Evolutionary conservation across 73 alveolate species (phyloP), one percentile per base, ranked within the genome.

Genomic region (Paraurostyla sp.): DNA sequence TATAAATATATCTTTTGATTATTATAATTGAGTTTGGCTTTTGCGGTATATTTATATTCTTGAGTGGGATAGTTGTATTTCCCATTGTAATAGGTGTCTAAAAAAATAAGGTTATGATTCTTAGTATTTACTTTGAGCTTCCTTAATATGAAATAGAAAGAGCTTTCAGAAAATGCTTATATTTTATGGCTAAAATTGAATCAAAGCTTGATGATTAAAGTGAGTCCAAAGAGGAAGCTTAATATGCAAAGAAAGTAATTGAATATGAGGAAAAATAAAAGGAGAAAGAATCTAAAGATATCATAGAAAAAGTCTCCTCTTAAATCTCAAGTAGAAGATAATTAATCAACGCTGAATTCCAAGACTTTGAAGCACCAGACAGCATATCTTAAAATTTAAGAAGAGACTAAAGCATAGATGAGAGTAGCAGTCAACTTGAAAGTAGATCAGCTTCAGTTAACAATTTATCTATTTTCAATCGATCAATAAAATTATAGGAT

Each of bases 21-120:
- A 49, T 75, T 25, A 46, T 29, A 22, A 48, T 50, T 13, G 16
- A 16, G 51, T 75, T 46, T 32, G 73, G 15, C 3, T 75, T 75
- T 22, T 75, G 51, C 51, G 33, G 43, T 11, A 30, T 75, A 7
- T 75, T 75, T 30, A 51, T 75, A 25, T 22, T 75, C 4, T 35
- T 75, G 7, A 48, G 75, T 75, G 69, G 87, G 3, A 16, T 75
- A 27, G 52, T 75, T 2, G 73, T 75, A 22, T 75, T 75, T 30
- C 87, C 87, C 16, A 75, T 75, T n/a, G 87, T 75, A 4, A 75
- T 75, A 16, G 87, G 87, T 23, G 87, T 75, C 11, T 33, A 75
- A 29, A 43, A 49, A n/a, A 75, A 75, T 33, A 75, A 75, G 76
- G 87, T 75, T 4, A 75, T 75, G 87, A 75, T 75, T 50, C 73